Conservation (phyloP, 192 early-diverging fungal genomes). For the Entrophospora sp. region DNA sequence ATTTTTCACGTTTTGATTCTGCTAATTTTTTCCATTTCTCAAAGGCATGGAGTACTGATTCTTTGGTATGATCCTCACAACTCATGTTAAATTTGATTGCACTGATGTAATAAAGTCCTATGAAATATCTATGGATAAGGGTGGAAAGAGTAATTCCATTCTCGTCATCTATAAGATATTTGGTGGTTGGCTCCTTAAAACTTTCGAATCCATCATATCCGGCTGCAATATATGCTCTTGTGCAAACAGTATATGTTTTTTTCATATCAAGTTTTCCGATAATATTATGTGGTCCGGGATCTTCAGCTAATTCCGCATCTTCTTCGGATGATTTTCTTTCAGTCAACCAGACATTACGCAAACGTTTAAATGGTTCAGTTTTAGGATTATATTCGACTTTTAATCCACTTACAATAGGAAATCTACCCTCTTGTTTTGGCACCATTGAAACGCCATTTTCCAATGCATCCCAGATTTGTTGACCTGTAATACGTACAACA, state of each 20-base stretch:
- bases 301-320: slow-evolving; percentile 24
- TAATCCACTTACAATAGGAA: slow-evolving; percentile 58
- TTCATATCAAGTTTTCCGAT: slow-evolving; percentile 39
- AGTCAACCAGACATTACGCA: slow-evolving; percentile 33
- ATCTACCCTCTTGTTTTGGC: slow-evolving; percentile 61
- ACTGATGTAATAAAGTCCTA: slow-evolving; percentile 51
- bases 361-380: slow-evolving; percentile 37
- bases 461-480: slow-evolving; percentile 50
- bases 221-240: slow-evolving; percentile 51
- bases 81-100: slow-evolving; percentile 36
- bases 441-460: slow-evolving; percentile 59
- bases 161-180: slow-evolving; percentile 52
- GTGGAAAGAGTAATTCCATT: slow-evolving; percentile 49
- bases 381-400: slow-evolving; percentile 49
- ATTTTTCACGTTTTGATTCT: slow-evolving; percentile 1
- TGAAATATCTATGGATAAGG: slow-evolving; percentile 46
- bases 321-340: neutral
- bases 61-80: neutral
- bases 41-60: slow-evolving; percentile 14
- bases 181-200: slow-evolving; percentile 29
- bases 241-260: slow-evolving; percentile 41
- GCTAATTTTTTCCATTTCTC: slow-evolving; percentile 6
- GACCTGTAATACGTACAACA: slow-evolving; percentile 51
- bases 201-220: slow-evolving; percentile 54
- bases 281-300: slow-evolving; percentile 25